Evolutionary conservation across 139 green algal genomes (phyloP).

Genomic region (Coelastrella sp.): DNA sequence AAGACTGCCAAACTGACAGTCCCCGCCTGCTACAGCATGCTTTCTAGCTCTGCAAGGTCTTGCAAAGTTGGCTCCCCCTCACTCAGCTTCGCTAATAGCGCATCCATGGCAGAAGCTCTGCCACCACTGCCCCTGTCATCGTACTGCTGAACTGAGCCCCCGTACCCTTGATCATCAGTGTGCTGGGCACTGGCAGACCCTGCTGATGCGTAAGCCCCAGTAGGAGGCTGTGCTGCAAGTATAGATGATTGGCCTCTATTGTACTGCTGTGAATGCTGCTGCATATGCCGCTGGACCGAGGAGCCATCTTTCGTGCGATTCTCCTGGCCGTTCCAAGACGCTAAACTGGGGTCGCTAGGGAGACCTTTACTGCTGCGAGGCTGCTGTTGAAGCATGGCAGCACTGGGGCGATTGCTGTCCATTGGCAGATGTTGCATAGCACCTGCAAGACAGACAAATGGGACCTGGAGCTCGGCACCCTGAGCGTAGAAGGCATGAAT

Average conservation of each 20-base stretch:
- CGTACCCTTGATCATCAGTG: background rate
- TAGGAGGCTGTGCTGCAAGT: too few species aligned
- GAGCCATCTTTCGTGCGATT: too few species aligned
- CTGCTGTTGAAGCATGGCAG: too few species aligned
- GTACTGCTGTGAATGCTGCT: background rate
- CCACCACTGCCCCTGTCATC: background rate
- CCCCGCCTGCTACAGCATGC: background rate
- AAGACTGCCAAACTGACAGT: background rate
- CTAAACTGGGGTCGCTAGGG: too few species aligned
- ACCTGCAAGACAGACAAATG: too few species aligned
- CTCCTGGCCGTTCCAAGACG: too few species aligned
- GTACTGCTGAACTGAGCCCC: background rate
- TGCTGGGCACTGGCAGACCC: background rate
- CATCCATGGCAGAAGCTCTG: background rate
- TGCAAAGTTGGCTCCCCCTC: conserved; percentile 15
- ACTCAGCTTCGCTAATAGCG: background rate
- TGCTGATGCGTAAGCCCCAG: too few species aligned
- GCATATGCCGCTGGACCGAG: background rate
- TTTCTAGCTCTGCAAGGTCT: conserved; percentile 22
- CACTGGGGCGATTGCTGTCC: too few species aligned
- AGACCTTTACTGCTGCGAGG: too few species aligned
- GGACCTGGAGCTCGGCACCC: too few species aligned
- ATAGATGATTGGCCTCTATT: background rate
- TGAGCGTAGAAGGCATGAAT: too few species aligned
- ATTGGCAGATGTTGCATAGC: too few species aligned